A percentile compares a stretch with the other conserved stretches of the same genome.
Evolutionary conservation across 495 filamentous ascomycete species (phyloP).

Genomic region (Neurospora intermedia): DNA sequence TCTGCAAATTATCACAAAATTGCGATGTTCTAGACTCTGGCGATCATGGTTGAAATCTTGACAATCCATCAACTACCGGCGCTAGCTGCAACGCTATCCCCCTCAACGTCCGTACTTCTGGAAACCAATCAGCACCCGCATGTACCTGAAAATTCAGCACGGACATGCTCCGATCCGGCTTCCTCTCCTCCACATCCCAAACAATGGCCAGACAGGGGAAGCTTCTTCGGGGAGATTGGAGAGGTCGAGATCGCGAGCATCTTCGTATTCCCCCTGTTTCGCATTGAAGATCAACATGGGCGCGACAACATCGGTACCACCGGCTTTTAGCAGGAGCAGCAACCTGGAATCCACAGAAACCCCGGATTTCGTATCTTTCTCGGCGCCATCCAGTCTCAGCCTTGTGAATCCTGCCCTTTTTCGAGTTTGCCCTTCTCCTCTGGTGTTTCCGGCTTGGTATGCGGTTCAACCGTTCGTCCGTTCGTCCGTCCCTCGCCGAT

Average conservation of each 20-base stretch:
- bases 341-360: background rate
- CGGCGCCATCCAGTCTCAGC: background rate
- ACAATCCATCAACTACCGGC: background rate
- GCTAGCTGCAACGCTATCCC: background rate
- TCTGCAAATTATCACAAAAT: background rate
- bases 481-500: background rate
- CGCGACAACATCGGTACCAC: background rate
- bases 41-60: background rate
- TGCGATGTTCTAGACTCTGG: background rate
- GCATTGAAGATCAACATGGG: background rate
- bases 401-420: background rate
- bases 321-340: background rate
- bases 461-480: background rate
- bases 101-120: background rate
- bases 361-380: background rate
- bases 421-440: background rate
- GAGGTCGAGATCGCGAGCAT: background rate
- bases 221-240: background rate
- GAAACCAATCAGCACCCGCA: background rate
- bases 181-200: background rate
- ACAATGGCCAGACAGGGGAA: background rate
- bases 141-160: background rate
- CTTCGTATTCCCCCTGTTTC: background rate
- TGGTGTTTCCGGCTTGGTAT: background rate
- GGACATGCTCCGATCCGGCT: background rate